Base-by-base conservation (phyloP, 2,329 filamentous ascomycete species). In the Pseudogymnoascus sp. region DNA sequence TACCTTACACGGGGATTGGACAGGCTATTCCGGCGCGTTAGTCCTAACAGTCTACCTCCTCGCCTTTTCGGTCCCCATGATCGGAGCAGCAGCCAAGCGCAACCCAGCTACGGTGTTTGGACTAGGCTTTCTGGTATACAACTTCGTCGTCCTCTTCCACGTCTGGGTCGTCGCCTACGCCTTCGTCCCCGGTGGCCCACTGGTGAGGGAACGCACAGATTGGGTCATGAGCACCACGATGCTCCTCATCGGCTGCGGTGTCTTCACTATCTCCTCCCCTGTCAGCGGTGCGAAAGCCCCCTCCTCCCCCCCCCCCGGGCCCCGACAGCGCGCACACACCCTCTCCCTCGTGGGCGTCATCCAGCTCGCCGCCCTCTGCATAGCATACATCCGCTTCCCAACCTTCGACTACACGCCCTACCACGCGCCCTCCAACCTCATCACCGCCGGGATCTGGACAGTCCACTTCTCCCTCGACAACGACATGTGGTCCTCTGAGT, bases 111-210 rank as follows among this genome's bases (percentile, higher is more conserved):
- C 82, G 25, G 91, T 90, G 0, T 99, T 99, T 73, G 94, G 93
- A 2, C 73, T 95, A 12, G 93, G 90, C 3, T 97, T 96, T 77
- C 77, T 97, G 61, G 75, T 96, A 59, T 99, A 97, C 79, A 96
- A 97, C 75, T 82, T 97, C 70, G 78, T 97, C 78, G 88, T 97
- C 4, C 83, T 99, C n/a, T 96, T 96, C 80, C 93, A 97, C 72
- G 92, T 97, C 63, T 99, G 94, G 94, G 90, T 97, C 37, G 94
- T 99, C 10, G 94, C 94, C 1, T 99, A 99, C 71, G 94, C 94
- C 11, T 99, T 99, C 69, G 94, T 99, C 2, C 94, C 94, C 1
- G 94, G 94, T 61, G 94, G 94, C 1, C 91, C 91, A 2, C 82
- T 96, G 0, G 90, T 99, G 47, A 88, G 94, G 50, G 94, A 99